These are phyloP conservation scores for Pseudogymnoascus sp. DNA, from an alignment of 2,329 filamentous ascomycete genomes.

Conservation along the genomic window DNA sequence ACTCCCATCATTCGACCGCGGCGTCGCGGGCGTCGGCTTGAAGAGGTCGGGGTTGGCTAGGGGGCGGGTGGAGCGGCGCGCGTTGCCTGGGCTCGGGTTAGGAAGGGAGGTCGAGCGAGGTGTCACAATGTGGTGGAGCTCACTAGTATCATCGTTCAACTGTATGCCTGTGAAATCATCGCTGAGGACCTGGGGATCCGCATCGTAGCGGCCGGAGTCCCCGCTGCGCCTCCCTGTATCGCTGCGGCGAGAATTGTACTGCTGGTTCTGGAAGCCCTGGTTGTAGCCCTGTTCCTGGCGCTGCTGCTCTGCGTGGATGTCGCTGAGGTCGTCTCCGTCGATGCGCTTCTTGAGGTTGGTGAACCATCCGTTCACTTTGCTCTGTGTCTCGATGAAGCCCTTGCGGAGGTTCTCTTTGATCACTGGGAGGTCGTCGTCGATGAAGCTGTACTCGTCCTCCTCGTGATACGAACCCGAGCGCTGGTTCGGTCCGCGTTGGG, in stretches of 20 bases:
- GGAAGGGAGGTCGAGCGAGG: slow-evolving; percentile 36
- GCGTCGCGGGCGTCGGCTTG: slow-evolving; percentile 49
- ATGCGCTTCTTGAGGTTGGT: slow-evolving; percentile 85
- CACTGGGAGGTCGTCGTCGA: slow-evolving; percentile 90
- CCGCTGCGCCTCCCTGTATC: slow-evolving; percentile 65
- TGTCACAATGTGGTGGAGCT: slow-evolving; percentile 37
- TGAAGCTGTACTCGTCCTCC: slow-evolving; percentile 77
- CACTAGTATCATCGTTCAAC: slow-evolving; percentile 57
- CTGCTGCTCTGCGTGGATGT: slow-evolving; percentile 50
- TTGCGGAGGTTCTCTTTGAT: slow-evolving; percentile 91
- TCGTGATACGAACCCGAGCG: slow-evolving; percentile 34
- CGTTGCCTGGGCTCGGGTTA: slow-evolving; percentile 39
- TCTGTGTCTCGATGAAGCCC: slow-evolving; percentile 90
- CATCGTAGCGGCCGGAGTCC: slow-evolving; percentile 88
- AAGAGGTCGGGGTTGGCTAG: slow-evolving; percentile 73
- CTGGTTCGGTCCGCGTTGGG: slow-evolving; percentile 47
- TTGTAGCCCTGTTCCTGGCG: slow-evolving; percentile 39
- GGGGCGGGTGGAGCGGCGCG: slow-evolving; percentile 52
- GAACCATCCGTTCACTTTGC: slow-evolving; percentile 89
- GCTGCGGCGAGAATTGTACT: slow-evolving; percentile 40
- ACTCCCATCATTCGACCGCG: slow-evolving; percentile 36
- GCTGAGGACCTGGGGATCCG: slow-evolving; percentile 80
- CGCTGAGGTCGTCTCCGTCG: slow-evolving; percentile 63
- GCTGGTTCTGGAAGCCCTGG: slow-evolving; percentile 30
- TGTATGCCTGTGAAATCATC: slow-evolving; percentile 78